Evolutionary conservation across 306 rosid species (phyloP).

Genomic region (Boehmeria nivea): DNA sequence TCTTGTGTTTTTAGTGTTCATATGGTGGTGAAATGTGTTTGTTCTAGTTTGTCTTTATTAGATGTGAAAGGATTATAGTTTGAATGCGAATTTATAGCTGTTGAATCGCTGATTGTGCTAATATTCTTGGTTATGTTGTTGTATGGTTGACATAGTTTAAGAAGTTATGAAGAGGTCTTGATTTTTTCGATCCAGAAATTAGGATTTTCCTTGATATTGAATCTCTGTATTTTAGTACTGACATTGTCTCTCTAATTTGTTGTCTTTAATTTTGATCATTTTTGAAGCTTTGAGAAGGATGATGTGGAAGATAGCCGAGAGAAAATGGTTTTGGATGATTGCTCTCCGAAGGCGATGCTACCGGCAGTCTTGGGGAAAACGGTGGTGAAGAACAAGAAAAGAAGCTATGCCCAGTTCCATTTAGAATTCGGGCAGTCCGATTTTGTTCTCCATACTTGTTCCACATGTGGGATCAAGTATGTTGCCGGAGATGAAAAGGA

Average conservation of each 20-base stretch:
- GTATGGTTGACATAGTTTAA: too few relatives aligned
- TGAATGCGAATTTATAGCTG: too few relatives aligned
- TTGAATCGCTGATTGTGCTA: too few relatives aligned
- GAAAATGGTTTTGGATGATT: neutral
- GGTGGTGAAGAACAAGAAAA: slow-evolving; percentile 61
- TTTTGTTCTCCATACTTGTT: slow-evolving; percentile 52
- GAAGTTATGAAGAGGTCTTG: too few relatives aligned
- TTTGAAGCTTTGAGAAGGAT: slow-evolving; percentile 15
- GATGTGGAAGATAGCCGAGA: neutral
- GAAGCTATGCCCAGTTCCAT: slow-evolving; percentile 77
- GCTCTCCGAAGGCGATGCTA: slow-evolving; percentile 1
- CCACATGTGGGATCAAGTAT: slow-evolving; percentile 56
- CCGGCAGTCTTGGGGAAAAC: slow-evolving; percentile 22
- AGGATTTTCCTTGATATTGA: too few relatives aligned
- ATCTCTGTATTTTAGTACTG: neutral
- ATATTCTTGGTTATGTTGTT: too few relatives aligned
- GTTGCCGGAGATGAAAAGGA: slow-evolving; percentile 55
- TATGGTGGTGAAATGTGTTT: too few relatives aligned
- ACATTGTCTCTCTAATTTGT: neutral
- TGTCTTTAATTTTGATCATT: neutral
- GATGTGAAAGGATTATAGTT: neutral
- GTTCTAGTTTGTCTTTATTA: too few relatives aligned
- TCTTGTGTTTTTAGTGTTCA: too few relatives aligned
- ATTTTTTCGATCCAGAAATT: too few relatives aligned
- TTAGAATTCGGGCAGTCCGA: slow-evolving; percentile 77